Evolutionary conservation across 345 rosid genomes (phyloP).

Genomic region (Cardamine resedifolia): DNA sequence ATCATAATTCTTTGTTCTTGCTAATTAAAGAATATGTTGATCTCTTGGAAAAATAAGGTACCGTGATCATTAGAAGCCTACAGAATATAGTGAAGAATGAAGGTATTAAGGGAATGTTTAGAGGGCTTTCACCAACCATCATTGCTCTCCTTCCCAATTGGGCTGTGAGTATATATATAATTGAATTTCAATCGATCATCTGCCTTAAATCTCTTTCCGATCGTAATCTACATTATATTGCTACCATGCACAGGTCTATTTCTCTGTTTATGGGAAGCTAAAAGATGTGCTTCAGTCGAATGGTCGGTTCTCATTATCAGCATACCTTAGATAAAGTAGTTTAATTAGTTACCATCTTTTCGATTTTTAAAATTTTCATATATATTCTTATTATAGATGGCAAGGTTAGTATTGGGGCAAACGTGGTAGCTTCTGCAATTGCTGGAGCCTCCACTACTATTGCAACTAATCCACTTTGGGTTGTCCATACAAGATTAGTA

Average conservation of each 20-base stretch:
- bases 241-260: constrained; percentile 69
- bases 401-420: constrained; percentile 63
- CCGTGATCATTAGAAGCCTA: constrained; percentile 68
- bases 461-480: constrained; percentile 95
- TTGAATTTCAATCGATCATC: background rate
- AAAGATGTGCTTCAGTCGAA: constrained; percentile 63
- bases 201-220: background rate
- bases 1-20: background rate
- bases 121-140: constrained; percentile 94
- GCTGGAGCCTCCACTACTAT: constrained; percentile 93
- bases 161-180: constrained; percentile 83
- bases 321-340: too few relatives aligned
- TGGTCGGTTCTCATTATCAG: constrained; percentile 53
- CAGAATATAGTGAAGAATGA: constrained; percentile 62
- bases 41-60: constrained; percentile 56
- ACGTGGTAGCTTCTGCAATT: constrained; percentile 87
- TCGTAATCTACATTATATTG: constrained; percentile 9
- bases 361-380: background rate
- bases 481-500: constrained; percentile 95
- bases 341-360: too few relatives aligned
- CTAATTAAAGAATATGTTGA: background rate
- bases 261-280: constrained; percentile 70
- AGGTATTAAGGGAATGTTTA: constrained; percentile 80
- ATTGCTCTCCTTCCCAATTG: constrained; percentile 92
- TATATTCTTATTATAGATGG: constrained; percentile 43